Percentiles rank a stretch among this genome's conserved stretches.
Evolutionary conservation across 192 early-diverging fungal genomes (phyloP).

Genomic region (Coemansia sp.): DNA sequence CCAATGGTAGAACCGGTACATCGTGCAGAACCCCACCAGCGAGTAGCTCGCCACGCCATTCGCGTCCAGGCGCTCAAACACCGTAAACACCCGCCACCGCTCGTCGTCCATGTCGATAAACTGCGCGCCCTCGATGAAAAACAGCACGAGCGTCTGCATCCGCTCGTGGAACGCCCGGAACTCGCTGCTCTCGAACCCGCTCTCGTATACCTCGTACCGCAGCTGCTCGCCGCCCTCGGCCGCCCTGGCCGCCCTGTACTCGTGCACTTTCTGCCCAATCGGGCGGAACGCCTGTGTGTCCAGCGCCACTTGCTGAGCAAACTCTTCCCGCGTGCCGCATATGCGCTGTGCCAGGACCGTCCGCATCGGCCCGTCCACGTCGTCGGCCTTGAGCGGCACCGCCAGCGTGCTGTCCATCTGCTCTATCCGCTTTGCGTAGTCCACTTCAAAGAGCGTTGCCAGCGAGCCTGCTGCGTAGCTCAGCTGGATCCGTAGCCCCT

Average conservation of each 20-base stretch:
- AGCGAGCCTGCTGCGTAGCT: constrained; percentile 78
- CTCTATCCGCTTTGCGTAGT: constrained; percentile 63
- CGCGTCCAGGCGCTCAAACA: constrained; percentile 58
- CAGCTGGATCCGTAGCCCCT: constrained; percentile 72
- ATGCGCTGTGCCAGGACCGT: constrained; percentile 57
- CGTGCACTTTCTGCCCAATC: constrained; percentile 71
- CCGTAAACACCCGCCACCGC: constrained; percentile 71
- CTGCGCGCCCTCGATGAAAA: constrained; percentile 87
- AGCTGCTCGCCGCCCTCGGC: constrained; percentile 18
- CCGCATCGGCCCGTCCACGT: constrained; percentile 60
- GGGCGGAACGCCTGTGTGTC: constrained; percentile 72
- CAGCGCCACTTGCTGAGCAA: constrained; percentile 58
- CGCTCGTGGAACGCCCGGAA: constrained; percentile 77
- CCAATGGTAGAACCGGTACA: constrained; percentile 84
- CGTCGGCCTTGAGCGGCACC: constrained; percentile 56
- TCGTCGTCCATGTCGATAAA: constrained; percentile 82
- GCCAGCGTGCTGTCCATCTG: constrained; percentile 37
- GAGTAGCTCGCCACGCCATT: constrained; percentile 58
- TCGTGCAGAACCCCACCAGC: constrained; percentile 80
- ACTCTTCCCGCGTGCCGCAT: constrained; percentile 61
- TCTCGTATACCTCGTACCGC: constrained; percentile 68
- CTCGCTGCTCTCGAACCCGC: constrained; percentile 60
- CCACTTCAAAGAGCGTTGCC: constrained; percentile 64
- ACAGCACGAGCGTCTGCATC: constrained; percentile 76
- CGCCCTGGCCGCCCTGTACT: constrained; percentile 50